phyloP scores from a whole-genome alignment of 805 yeast species.

The Blastobotrys terrestris region DNA sequence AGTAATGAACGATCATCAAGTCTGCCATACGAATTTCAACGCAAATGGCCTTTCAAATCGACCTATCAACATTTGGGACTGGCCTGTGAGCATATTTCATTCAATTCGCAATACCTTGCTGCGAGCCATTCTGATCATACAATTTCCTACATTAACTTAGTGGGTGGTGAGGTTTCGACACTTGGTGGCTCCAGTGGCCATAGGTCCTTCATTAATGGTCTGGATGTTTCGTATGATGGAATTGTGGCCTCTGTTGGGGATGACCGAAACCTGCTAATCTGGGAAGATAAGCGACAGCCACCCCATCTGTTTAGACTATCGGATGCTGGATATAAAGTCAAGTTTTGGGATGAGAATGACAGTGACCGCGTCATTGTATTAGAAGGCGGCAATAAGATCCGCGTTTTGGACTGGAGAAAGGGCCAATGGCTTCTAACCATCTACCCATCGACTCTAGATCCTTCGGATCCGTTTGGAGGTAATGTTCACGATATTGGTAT shows the following conservation, averaged over 20 bases:
- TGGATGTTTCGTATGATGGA: constrained; percentile 30
- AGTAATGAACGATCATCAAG: neutral
- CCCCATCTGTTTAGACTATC: constrained; percentile 15
- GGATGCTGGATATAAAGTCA: constrained; percentile 26
- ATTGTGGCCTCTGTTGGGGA: constrained; percentile 29
- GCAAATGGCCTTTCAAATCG: neutral
- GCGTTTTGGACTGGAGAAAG: constrained; percentile 32
- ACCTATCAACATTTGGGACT: constrained; percentile 15
- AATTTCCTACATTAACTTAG: constrained; percentile 13
- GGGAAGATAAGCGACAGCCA: constrained; percentile 21
- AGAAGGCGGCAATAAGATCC: constrained; percentile 30
- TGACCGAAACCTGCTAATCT: constrained; percentile 27
- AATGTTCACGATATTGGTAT: constrained; percentile 22
- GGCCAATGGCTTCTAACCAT: constrained; percentile 28
- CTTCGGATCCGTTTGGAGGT: constrained; percentile 5
- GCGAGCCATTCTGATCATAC: constrained; percentile 22
- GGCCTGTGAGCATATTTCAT: constrained; percentile 11
- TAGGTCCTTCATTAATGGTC: constrained; percentile 24
- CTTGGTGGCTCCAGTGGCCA: constrained; percentile 18
- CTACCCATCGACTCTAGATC: constrained; percentile 21
- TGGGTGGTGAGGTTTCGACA: neutral
- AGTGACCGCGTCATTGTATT: constrained; percentile 31
- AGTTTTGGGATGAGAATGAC: constrained; percentile 29
- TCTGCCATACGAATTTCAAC: constrained; percentile 1
- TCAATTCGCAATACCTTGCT: constrained; percentile 13